Conservation (phyloP, 176 grass and related monocot species). For the Secale cereale region DNA sequence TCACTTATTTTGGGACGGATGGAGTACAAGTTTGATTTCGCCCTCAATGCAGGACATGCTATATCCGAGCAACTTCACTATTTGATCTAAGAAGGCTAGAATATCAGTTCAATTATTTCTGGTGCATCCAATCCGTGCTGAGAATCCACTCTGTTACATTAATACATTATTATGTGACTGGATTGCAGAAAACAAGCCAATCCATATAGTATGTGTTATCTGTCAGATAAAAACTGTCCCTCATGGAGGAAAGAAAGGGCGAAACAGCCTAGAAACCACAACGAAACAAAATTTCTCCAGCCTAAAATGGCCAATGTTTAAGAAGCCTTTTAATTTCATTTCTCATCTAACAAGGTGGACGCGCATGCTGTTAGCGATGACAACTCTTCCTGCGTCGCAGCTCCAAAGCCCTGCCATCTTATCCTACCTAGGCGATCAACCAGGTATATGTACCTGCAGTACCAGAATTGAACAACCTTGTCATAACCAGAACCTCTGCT, state of each 20-base stretch:
- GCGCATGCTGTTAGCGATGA: slow-evolving; percentile 46
- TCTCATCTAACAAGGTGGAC: slow-evolving; percentile 65
- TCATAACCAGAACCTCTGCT: not conserved
- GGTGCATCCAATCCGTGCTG: not conserved
- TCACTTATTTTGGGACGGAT: no score
- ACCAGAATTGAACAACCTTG: slow-evolving; percentile 14
- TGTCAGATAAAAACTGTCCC: not conserved
- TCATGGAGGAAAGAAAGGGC: not conserved
- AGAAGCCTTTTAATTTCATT: slow-evolving; percentile 32
- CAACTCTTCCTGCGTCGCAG: slow-evolving; percentile 70
- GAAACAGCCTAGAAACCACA: not conserved
- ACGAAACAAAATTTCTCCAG: slow-evolving; percentile 1
- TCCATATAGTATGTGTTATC: not conserved
- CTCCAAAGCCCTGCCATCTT: slow-evolving; percentile 95
- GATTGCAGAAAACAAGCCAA: not conserved
- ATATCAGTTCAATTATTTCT: not conserved
- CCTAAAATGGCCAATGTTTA: not conserved
- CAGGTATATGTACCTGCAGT: slow-evolving; percentile 77
- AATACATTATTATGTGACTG: not conserved
- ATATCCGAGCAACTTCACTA: not conserved
- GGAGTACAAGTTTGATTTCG: not conserved
- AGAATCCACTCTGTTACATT: not conserved
- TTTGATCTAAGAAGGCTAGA: not conserved
- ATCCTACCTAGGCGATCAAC: slow-evolving; percentile 70
- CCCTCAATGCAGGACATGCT: not conserved